Evolutionary conservation across 2,329 filamentous ascomycete species (phyloP), one percentile per base, ranked within the genome.

Genomic region (Epichloe sibirici): DNA sequence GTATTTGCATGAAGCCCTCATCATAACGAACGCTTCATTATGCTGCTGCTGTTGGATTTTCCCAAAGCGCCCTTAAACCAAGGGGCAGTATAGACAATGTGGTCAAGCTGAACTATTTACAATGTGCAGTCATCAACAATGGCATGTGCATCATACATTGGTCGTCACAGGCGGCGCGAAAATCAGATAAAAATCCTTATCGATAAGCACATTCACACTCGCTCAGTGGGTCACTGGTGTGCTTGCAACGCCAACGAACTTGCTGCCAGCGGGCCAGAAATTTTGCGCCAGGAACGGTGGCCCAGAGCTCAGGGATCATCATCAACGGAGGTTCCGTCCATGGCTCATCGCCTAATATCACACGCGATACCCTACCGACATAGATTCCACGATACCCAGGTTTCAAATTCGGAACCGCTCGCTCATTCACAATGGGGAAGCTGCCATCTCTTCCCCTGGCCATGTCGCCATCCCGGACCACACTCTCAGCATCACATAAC

Each of bases 381-480:
- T 6, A 38, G 17, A 39, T 25, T 7, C 31, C 31, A 13, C 13
- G 34, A n/a, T 5, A 11, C 25, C 23, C 13, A 11, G 8, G 5
- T 37, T 11, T 21, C 6, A 21, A 11, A 15, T n/a, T 38, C 9
- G 2, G 13, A 12, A 31, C 25, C 11, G 12, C 23, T n/a, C 8
- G 12, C 23, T n/a, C 8, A 8, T 23, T 8, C 45, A 57, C 35
- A 45, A 69, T 69, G 66, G 62, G 55, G 48, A 67, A 60, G 46
- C 54, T 64, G 55, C 57, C 62, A 34, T 39, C 59, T 55, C 59
- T 62, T 25, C 59, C 61, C 49, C 52, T 58, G 55, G 59, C 62
- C 51, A 58, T 64, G 50, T 57, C 65, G 57, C 62, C 66, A n/a
- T 58, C 59, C 37, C 58, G 63, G 50, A 57, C 60, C 53, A 57